Conservation (phyloP, 2,329 filamentous ascomycete genomes). For the Biscogniauxia sp. region DNA sequence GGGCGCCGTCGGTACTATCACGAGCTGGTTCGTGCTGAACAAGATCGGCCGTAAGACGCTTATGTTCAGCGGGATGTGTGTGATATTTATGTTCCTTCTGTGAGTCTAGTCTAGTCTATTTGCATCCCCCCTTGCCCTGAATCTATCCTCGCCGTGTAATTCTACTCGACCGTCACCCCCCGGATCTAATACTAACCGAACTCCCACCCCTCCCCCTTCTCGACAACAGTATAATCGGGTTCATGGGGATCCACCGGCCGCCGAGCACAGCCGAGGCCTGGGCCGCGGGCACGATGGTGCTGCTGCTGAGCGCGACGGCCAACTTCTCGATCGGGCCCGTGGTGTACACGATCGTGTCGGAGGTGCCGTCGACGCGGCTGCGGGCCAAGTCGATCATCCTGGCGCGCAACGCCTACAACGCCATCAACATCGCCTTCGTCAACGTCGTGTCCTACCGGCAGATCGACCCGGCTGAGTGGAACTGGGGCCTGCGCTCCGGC, state of each 20-base stretch:
- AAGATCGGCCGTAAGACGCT: conserved; percentile 39
- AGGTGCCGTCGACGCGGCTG: conserved; percentile 45
- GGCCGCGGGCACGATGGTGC: conserved; percentile 40
- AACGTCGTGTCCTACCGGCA: conserved; percentile 38
- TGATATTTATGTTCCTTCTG: conserved; percentile 39
- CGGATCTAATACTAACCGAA: background rate
- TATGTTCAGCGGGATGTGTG: conserved; percentile 38
- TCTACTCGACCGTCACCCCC: background rate
- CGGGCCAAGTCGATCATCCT: conserved; percentile 46
- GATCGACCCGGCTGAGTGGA: conserved; percentile 36
- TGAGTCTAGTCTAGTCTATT: conserved; percentile 34
- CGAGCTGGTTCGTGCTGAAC: conserved; percentile 40
- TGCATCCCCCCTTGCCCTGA: background rate
- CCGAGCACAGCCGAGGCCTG: conserved; percentile 43
- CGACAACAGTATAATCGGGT: conserved; percentile 28
- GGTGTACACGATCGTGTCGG: conserved; percentile 46
- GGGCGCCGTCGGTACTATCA: conserved; percentile 40
- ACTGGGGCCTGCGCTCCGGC: conserved; percentile 39
- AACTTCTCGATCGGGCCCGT: conserved; percentile 46
- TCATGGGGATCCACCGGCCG: conserved; percentile 26
- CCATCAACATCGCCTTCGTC: conserved; percentile 40
- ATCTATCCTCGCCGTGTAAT: background rate
- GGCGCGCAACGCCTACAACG: conserved; percentile 42
- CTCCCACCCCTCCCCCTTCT: background rate
- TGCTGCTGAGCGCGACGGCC: conserved; percentile 43